Evolutionary conservation across 2,329 filamentous ascomycete genomes (phyloP).

Genomic region (Epicoccum sorghinum): DNA sequence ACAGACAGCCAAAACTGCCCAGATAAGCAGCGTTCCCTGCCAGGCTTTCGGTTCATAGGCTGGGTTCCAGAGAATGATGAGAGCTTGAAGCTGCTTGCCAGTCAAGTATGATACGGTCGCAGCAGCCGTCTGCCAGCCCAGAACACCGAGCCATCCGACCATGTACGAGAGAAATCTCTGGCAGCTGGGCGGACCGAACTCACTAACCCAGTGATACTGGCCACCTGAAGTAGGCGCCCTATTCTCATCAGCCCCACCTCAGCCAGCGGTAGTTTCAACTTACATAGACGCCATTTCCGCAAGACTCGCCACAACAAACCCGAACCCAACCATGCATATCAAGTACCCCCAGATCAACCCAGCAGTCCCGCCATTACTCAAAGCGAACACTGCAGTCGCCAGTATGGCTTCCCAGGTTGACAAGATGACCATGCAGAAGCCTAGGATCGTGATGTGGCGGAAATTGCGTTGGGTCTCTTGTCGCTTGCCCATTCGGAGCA

Average conservation of each 20-base stretch:
- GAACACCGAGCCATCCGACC: conserved; percentile 48
- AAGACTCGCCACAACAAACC: conserved; percentile 30
- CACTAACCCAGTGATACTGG: conserved; percentile 26
- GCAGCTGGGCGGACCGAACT: conserved; percentile 42
- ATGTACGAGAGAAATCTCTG: conserved; percentile 23
- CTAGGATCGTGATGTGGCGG: conserved; percentile 21
- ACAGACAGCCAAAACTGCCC: conserved; percentile 35
- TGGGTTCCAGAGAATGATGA: conserved; percentile 47
- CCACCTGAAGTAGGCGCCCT: conserved; percentile 28
- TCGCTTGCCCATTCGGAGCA: conserved; percentile 33
- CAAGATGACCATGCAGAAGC: conserved; percentile 27
- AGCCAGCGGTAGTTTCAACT: neutral
- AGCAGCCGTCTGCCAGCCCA: conserved; percentile 45
- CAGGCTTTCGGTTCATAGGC: conserved; percentile 49
- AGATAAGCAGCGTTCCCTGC: conserved; percentile 55
- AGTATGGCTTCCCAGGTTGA: conserved; percentile 29
- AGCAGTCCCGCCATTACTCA: conserved; percentile 38
- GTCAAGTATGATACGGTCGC: conserved; percentile 29
- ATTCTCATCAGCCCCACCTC: neutral
- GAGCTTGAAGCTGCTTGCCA: conserved; percentile 43
- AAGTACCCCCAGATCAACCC: conserved; percentile 40
- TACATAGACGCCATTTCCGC: conserved; percentile 44
- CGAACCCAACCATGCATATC: conserved; percentile 31
- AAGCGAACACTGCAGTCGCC: conserved; percentile 13
- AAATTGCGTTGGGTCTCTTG: conserved; percentile 29